phyloP scores from a whole-genome alignment of 2,329 filamentous ascomycete species.

The Xylariaceae sp. region DNA sequence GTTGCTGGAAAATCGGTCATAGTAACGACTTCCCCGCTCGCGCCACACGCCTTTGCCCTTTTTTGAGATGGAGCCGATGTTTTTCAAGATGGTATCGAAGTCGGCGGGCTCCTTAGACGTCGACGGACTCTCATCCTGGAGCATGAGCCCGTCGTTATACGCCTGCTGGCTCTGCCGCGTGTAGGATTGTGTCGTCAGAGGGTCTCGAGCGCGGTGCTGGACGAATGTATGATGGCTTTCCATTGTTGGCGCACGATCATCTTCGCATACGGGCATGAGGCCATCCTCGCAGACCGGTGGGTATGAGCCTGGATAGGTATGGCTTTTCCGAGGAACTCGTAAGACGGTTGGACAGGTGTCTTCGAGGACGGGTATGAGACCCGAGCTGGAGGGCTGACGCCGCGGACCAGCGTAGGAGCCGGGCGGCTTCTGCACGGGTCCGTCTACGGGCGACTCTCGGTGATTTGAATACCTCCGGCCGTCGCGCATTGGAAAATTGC shows the following conservation, averaged over 20 bases:
- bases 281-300: too few relatives aligned
- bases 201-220: not conserved
- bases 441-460: not conserved
- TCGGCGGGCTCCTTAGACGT: conserved; percentile 8
- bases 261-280: not conserved
- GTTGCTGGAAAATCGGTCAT: conserved; percentile 16
- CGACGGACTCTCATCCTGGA: conserved; percentile 3
- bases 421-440: not conserved
- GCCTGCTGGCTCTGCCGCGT: not conserved
- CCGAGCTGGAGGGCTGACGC: not conserved
- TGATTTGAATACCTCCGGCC: not conserved
- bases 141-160: conserved; percentile 9
- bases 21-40: conserved; percentile 11
- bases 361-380: not conserved
- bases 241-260: not conserved
- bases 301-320: not conserved
- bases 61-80: conserved; percentile 12
- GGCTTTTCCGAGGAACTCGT: not conserved
- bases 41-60: not conserved
- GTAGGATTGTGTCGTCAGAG: not conserved
- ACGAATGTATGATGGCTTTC: too few relatives aligned
- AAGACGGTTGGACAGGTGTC: not conserved
- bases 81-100: conserved; percentile 15
- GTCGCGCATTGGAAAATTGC: not conserved
- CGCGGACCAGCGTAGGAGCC: not conserved